Base-by-base conservation (phyloP, 257 asterid genomes). In the Apocynum venetum region DNA sequence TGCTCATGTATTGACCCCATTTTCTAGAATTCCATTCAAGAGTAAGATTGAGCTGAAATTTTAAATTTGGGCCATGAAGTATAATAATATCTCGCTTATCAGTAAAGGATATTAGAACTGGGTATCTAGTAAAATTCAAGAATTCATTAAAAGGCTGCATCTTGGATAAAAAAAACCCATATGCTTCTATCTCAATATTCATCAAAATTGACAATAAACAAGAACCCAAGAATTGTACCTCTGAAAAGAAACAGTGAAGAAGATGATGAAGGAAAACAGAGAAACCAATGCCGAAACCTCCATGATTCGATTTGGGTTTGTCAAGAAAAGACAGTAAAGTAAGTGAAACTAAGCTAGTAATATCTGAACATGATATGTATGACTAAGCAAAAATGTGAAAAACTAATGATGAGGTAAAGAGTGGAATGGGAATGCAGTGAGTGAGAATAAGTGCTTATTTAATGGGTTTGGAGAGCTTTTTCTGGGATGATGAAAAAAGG, bases 151-250 rank as follows among this genome's bases (percentile, higher is more conserved):
- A 72, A 72, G 31, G 35, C n/a, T 14, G 76, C 51, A 41, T 41
- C 47, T 72, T 72, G 65, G 49, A 36, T 6, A 57, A 41, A 25
- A 25, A 25, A 25, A 46, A 67, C 49, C 72, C 35, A 41, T 9
- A 67, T 40, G 41, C 14, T 2, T 46, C 31, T 7, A 19, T 40
- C 11, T 8, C 8, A 43, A 41, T 6, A 63, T 31, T 8, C 57
- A 12, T 71, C 36, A 5, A 35, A 36, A 11, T 38, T 43, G 61
- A 56, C 46, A 31, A 25, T 48, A 76, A 51, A 64, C 44, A 65
- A 65, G 53, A 41, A 40, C 48, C 48, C 79, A 49, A 53, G 36
- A 6, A 38, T 35, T 31, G 70, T 78, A 78, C 82, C 82, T 72
- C 44, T 68, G 74, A 17, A 72, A 31, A 4, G 20, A 61, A 73